These are phyloP conservation scores for Colletotrichum eleusines DNA, from an alignment of 2,329 filamentous ascomycete species.

Conservation along the genomic window DNA sequence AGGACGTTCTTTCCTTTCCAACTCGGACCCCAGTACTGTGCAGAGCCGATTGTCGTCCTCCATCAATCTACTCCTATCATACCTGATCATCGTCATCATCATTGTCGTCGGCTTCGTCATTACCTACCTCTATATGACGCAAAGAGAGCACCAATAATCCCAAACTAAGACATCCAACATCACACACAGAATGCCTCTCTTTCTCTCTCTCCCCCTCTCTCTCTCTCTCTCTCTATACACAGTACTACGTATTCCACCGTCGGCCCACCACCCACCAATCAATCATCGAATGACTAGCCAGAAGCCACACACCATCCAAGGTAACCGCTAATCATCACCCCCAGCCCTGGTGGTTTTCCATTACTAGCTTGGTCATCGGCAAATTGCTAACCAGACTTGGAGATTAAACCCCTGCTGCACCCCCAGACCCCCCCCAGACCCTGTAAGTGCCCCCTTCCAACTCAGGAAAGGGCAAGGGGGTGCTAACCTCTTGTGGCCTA, in stretches of 20 bases:
- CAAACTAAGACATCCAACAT: neutral
- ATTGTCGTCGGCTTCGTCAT: neutral
- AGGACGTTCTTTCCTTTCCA: neutral
- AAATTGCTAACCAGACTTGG: conserved; percentile 39
- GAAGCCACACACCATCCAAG: conserved; percentile 8
- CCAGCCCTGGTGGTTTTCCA: conserved; percentile 21
- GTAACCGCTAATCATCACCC: conserved; percentile 23
- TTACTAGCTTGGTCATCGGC: conserved; percentile 32
- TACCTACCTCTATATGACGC: neutral
- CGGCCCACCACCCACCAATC: neutral
- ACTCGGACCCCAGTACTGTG: neutral
- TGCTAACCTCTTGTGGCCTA: conserved; percentile 7
- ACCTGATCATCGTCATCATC: neutral
- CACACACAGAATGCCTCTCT: conserved; percentile 6
- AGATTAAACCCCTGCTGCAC: conserved; percentile 28
- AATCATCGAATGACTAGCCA: conserved; percentile 20
- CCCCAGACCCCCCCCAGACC: neutral
- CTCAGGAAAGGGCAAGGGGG: conserved; percentile 28
- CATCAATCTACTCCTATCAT: neutral
- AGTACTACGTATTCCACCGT: neutral
- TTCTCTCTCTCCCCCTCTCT: neutral
- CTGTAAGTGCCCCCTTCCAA: conserved; percentile 28
- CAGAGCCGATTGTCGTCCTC: neutral
- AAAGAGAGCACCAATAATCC: neutral
- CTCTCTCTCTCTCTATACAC: neutral